These are phyloP conservation scores for Oxytropis ochrocephala DNA, from an alignment of 306 rosid genomes.

Conservation along the genomic window DNA sequence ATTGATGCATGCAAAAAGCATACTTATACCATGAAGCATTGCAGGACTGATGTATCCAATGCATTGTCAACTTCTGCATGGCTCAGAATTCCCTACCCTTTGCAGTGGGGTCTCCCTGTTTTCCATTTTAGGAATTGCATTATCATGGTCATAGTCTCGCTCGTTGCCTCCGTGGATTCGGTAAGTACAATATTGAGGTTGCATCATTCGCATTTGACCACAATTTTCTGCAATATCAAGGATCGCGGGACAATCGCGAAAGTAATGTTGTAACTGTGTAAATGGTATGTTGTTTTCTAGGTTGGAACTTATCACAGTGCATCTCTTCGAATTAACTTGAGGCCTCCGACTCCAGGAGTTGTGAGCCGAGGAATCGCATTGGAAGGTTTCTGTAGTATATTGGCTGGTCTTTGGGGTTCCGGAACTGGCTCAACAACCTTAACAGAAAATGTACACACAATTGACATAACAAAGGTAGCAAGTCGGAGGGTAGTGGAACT, in stretches of 20 bases:
- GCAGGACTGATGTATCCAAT: conserved; percentile 79
- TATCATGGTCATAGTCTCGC: conserved; percentile 71
- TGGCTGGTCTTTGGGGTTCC: conserved; percentile 96
- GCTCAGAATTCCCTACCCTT: conserved; percentile 79
- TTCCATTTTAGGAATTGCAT: conserved; percentile 73
- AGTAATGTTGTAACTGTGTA: neutral
- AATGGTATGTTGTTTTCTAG: conserved; percentile 36
- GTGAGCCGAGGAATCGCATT: conserved; percentile 90
- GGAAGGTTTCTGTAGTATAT: conserved; percentile 89
- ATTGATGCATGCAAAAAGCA: conserved; percentile 79
- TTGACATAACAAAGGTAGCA: conserved; percentile 73
- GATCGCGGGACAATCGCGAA: neutral
- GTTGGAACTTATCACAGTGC: conserved; percentile 75
- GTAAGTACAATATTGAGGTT: conserved; percentile 34
- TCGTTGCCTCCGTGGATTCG: conserved; percentile 87
- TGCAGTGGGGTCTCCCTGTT: conserved; percentile 87
- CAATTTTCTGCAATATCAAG: neutral
- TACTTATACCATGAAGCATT: conserved; percentile 78
- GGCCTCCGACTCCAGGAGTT: conserved; percentile 70
- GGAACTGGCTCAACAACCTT: conserved; percentile 91
- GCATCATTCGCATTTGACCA: neutral
- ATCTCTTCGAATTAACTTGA: conserved; percentile 47
- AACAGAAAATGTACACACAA: conserved; percentile 85
- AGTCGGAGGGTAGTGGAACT: conserved; percentile 61
- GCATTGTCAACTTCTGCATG: conserved; percentile 69